phyloP scores from a whole-genome alignment of 495 filamentous ascomycete species.

The Clohesyomyces aquaticus region DNA sequence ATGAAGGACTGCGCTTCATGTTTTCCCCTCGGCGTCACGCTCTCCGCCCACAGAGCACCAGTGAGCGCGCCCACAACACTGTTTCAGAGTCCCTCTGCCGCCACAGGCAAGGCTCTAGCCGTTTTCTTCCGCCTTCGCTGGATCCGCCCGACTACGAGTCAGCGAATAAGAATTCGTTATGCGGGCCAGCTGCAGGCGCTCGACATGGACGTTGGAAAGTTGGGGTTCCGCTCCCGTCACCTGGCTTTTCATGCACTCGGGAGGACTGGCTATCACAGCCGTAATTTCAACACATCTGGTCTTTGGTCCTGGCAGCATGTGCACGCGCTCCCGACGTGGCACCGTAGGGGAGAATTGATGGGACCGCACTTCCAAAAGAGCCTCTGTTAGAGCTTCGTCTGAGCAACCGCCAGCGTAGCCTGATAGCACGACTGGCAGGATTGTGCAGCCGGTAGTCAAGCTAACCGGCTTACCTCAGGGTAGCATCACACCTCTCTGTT shows the following conservation, averaged over 20 bases:
- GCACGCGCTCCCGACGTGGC: constrained; percentile 25
- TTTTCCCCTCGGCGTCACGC: constrained; percentile 25
- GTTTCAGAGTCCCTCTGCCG: constrained; percentile 32
- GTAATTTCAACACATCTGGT: constrained; percentile 27
- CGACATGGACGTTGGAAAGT: constrained; percentile 6
- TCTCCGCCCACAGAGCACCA: constrained; percentile 4
- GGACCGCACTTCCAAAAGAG: constrained; percentile 14
- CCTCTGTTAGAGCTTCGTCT: constrained; percentile 15
- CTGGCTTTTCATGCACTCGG: constrained; percentile 31
- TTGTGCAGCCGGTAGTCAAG: constrained; percentile 24
- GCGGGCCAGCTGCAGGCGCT: constrained; percentile 24
- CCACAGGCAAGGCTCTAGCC: constrained; percentile 27
- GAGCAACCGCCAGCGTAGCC: constrained; percentile 20
- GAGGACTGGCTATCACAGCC: constrained; percentile 25
- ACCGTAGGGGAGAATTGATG: constrained; percentile 13
- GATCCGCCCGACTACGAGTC: constrained; percentile 30
- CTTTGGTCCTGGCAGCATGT: constrained; percentile 10
- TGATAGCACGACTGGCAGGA: constrained; percentile 18
- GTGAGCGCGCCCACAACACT: constrained; percentile 15
- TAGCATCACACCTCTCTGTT: background rate
- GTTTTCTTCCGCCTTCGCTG: constrained; percentile 22
- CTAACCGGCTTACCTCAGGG: constrained; percentile 16
- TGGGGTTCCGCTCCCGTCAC: constrained; percentile 18
- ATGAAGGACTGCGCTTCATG: background rate
- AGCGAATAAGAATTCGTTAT: constrained; percentile 23